Conservation (phyloP, 345 rosid genomes). For the Syzygium grande region DNA sequence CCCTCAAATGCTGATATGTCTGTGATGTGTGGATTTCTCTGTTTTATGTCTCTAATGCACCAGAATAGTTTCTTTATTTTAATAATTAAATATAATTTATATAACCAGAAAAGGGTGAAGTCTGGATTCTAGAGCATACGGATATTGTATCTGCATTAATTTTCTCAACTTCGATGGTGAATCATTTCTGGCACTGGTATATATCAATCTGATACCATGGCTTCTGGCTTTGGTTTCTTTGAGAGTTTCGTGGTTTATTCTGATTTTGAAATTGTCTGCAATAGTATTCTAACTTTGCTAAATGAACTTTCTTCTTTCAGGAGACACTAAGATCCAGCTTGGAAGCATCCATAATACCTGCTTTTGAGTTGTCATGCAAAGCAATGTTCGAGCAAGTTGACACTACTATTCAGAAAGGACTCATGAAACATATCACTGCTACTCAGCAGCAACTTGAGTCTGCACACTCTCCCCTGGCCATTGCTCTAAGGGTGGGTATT, state of each 20-base stretch:
- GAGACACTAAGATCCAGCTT: slow-evolving; percentile 52
- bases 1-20: neutral
- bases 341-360: slow-evolving; percentile 63
- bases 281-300: neutral
- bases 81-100: neutral
- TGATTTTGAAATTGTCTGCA: neutral
- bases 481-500: slow-evolving; percentile 49
- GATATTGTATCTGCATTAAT: neutral
- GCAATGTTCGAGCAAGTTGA: slow-evolving; percentile 72
- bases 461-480: slow-evolving; percentile 52
- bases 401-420: slow-evolving; percentile 50
- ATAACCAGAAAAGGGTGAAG: neutral
- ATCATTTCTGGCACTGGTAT: neutral
- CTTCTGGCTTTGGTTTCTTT: neutral
- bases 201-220: neutral
- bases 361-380: slow-evolving; percentile 74
- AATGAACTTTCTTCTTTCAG: slow-evolving; percentile 19
- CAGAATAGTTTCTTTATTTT: neutral
- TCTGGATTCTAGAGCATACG: neutral
- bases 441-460: slow-evolving; percentile 65
- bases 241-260: neutral
- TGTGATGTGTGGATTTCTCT: neutral
- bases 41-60: neutral
- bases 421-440: slow-evolving; percentile 42
- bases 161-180: neutral